Conservation (phyloP, 306 rosid genomes). For the Rosa persica region DNA sequence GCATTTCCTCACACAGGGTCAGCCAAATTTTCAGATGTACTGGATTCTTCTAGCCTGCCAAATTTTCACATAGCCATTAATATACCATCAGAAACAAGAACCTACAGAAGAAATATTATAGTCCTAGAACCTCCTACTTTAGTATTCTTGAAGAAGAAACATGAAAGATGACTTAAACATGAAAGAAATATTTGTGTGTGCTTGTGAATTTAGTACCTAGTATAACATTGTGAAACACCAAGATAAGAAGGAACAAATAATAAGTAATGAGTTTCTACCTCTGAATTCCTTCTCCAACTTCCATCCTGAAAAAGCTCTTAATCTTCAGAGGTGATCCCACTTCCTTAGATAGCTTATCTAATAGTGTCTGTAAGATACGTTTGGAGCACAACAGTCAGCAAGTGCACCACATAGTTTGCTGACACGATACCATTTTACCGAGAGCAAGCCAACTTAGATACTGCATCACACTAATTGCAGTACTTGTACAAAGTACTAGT, state of each 20-base stretch:
- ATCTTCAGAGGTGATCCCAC: conserved; percentile 85
- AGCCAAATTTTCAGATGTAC: conserved; percentile 65
- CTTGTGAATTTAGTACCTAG: background rate
- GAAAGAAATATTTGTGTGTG: background rate
- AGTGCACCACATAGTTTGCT: background rate
- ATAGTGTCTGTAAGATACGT: conserved; percentile 45
- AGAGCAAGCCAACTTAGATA: background rate
- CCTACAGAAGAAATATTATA: background rate
- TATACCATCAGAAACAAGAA: background rate
- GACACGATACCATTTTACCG: background rate
- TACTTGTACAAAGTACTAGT: background rate
- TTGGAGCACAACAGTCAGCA: conserved; percentile 24
- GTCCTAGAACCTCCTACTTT: background rate
- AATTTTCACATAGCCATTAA: conserved; percentile 24
- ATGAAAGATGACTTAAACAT: background rate
- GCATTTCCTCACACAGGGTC: conserved; percentile 47
- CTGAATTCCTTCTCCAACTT: conserved; percentile 89
- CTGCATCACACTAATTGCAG: background rate
- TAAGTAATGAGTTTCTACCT: conserved; percentile 41
- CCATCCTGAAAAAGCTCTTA: conserved; percentile 80
- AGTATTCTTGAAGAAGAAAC: background rate
- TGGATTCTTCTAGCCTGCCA: conserved; percentile 62
- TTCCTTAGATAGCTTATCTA: conserved; percentile 74
- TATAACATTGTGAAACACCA: background rate
- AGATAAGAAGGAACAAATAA: background rate